Percentiles rank a stretch among this genome's conserved stretches.
phyloP scores from a whole-genome alignment of 2,329 filamentous ascomycete species.

The Exserohilum rostratum region DNA sequence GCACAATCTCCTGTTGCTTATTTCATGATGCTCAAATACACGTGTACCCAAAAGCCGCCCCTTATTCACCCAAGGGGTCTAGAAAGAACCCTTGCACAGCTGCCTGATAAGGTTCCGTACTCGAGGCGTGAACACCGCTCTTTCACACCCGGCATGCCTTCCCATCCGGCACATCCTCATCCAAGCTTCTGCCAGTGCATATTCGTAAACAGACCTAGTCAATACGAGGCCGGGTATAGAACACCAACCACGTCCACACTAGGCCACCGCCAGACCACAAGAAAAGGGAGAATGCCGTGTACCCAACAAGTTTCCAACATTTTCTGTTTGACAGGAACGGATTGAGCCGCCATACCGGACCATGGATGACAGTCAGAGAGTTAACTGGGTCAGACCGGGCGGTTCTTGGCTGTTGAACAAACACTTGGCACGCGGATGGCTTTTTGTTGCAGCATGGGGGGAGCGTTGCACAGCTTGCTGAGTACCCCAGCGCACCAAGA shows the following conservation, averaged over 20 bases:
- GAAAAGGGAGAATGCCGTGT: background rate
- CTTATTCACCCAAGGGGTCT: too few species aligned
- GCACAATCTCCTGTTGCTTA: background rate
- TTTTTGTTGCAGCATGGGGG: too few species aligned
- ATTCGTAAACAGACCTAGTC: background rate
- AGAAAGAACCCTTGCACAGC: too few species aligned
- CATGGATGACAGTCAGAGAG: background rate
- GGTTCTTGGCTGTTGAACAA: background rate
- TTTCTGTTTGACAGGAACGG: background rate
- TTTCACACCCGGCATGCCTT: background rate
- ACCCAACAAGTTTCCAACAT: background rate
- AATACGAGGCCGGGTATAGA: background rate
- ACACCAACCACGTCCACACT: background rate
- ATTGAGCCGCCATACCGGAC: background rate
- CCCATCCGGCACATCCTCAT: background rate
- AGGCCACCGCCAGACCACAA: background rate
- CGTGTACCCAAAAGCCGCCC: too few species aligned
- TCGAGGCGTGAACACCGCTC: background rate
- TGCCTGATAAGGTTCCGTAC: background rate
- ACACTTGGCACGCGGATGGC: background rate
- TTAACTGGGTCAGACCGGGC: background rate
- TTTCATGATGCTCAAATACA: background rate
- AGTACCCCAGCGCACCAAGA: background rate
- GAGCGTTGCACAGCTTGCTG: background rate
- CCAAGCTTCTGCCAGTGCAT: background rate